phyloP scores from a whole-genome alignment of 1,284 basidiomycete species.

The Agaricales sp. region DNA sequence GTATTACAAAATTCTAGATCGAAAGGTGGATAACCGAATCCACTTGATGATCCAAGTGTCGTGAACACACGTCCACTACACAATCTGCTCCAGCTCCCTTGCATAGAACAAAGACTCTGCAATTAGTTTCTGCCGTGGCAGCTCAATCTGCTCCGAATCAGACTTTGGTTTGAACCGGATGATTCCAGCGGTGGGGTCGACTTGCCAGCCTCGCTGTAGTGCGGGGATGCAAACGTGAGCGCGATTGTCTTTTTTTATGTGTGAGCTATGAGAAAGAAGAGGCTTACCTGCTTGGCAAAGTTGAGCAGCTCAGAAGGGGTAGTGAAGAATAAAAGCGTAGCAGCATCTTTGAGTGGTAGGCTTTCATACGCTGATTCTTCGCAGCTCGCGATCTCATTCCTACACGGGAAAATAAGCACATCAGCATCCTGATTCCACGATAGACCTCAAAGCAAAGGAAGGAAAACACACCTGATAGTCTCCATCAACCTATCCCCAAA shows the following conservation, averaged over 20 bases:
- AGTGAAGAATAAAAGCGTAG: slow-evolving; percentile 82
- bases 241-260: slow-evolving; percentile 1
- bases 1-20: too few relatives aligned
- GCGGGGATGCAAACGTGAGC: slow-evolving; percentile 3
- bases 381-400: slow-evolving; percentile 90
- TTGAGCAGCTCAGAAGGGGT: slow-evolving; percentile 63
- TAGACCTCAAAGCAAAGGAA: not conserved
- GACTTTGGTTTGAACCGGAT: slow-evolving; percentile 62
- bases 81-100: slow-evolving; percentile 81
- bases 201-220: slow-evolving; percentile 63
- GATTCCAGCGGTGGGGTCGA: slow-evolving; percentile 47
- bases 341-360: slow-evolving; percentile 80
- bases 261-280: slow-evolving; percentile 4
- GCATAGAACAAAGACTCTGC: slow-evolving; percentile 68
- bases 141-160: slow-evolving; percentile 63
- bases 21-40: too few relatives aligned
- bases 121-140: slow-evolving; percentile 76
- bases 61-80: slow-evolving; percentile 48
- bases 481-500: slow-evolving; percentile 88
- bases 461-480: slow-evolving; percentile 67
- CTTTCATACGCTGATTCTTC: slow-evolving; percentile 87
- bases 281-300: slow-evolving; percentile 66
- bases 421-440: not conserved
- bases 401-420: slow-evolving; percentile 18
- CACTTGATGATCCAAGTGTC: not conserved